phyloP scores from a whole-genome alignment of 2,329 filamentous ascomycete genomes.

The Proliferodiscus dingleyae region DNA sequence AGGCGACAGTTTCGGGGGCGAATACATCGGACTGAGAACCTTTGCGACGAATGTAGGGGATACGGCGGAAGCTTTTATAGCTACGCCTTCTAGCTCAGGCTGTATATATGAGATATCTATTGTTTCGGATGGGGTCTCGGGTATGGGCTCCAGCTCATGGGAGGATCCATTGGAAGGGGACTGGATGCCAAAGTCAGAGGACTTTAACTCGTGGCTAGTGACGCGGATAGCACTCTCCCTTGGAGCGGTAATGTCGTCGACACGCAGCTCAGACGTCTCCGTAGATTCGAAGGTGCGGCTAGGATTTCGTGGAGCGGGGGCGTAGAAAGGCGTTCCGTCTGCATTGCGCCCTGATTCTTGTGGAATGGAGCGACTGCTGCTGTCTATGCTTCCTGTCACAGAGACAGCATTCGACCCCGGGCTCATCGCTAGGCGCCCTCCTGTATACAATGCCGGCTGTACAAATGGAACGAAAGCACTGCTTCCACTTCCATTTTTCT shows the following conservation, averaged over 20 bases:
- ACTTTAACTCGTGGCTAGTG: conserved; percentile 28
- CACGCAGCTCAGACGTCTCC: conserved; percentile 20
- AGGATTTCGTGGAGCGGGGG: conserved; percentile 30
- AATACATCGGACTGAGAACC: conserved; percentile 25
- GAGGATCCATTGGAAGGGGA: conserved; percentile 6
- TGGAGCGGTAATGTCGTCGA: conserved; percentile 26
- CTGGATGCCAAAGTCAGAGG: conserved; percentile 29
- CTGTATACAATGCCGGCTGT: neutral
- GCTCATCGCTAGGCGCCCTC: neutral
- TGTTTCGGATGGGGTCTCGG: too few relatives aligned
- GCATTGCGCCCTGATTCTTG: conserved; percentile 32
- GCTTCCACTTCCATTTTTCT: neutral
- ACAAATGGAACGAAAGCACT: neutral
- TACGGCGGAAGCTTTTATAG: conserved; percentile 49
- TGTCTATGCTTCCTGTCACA: too few relatives aligned
- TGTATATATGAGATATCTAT: conserved; percentile 56
- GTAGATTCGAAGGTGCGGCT: conserved; percentile 27
- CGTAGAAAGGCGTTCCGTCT: conserved; percentile 32
- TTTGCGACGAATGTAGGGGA: conserved; percentile 30
- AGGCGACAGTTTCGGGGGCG: conserved; percentile 25
- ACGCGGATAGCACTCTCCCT: conserved; percentile 27
- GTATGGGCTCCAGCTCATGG: conserved; percentile 18
- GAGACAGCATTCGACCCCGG: conserved; percentile 12
- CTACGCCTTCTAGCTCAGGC: conserved; percentile 55
- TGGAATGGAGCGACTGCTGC: conserved; percentile 15